These are phyloP conservation scores for Sanguinoderma infundibulare DNA, from an alignment of 1,284 basidiomycete species.

Conservation along the genomic window DNA sequence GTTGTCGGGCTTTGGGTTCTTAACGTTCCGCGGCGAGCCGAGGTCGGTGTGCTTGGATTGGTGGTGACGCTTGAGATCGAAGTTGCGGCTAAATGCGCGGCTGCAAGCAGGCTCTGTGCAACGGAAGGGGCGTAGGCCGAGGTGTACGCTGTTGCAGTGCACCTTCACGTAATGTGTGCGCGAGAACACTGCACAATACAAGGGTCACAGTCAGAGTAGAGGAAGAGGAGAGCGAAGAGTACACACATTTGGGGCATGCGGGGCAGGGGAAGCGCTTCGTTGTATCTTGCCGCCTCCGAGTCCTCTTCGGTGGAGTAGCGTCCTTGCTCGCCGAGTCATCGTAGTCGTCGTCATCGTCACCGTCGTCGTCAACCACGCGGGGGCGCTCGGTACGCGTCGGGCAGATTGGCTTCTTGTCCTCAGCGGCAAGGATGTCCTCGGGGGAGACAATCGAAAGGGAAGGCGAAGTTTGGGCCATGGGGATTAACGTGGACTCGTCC, in stretches of 20 bases:
- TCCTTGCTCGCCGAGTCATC: no score
- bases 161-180: constrained; percentile 17
- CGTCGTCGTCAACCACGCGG: neutral
- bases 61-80: constrained; percentile 13
- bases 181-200: constrained; percentile 4
- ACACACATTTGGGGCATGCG: neutral
- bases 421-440: neutral
- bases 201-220: neutral
- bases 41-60: constrained; percentile 13
- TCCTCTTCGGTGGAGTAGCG: neutral
- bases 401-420: neutral
- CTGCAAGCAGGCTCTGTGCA: constrained; percentile 7
- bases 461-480: neutral
- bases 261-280: constrained; percentile 5
- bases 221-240: neutral
- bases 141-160: constrained; percentile 16
- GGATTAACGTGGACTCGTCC: neutral
- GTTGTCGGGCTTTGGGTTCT: neutral
- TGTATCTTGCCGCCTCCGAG: constrained; percentile 3
- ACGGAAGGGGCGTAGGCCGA: neutral
- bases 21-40: constrained; percentile 15
- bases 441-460: neutral
- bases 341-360: no score
- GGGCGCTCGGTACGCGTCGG: neutral
- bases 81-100: constrained; percentile 12